These are phyloP conservation scores for Trypanosomatidae sp. DNA, from an alignment of 208 protist species.

Conservation along the genomic window DNA sequence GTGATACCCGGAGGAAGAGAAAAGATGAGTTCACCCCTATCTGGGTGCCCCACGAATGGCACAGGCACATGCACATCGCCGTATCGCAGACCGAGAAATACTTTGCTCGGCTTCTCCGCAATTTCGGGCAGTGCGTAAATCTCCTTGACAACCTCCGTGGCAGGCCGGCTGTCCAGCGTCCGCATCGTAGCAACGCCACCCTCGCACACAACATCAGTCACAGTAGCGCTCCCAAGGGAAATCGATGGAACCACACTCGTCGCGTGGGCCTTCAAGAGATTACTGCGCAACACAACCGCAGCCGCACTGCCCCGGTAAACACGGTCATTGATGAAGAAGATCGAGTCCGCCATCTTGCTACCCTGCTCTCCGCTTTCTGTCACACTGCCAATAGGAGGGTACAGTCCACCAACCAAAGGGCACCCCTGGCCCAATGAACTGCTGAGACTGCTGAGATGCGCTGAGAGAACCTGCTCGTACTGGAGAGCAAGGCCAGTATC, in stretches of 20 bases:
- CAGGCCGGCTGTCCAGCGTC: conserved; percentile 37
- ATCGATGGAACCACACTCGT: conserved; percentile 83
- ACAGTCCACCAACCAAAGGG: conserved; percentile 75
- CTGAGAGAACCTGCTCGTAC: conserved; percentile 71
- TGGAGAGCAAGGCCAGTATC: conserved; percentile 72
- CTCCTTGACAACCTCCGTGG: conserved; percentile 66
- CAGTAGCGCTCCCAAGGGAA: conserved; percentile 34
- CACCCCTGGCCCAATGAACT: conserved; percentile 32
- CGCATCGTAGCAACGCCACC: conserved; percentile 50
- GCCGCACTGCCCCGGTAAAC: conserved; percentile 80
- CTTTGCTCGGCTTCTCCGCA: conserved; percentile 49
- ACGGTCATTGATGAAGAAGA: conserved; percentile 85
- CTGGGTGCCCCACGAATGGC: conserved; percentile 69
- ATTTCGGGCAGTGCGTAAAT: conserved; percentile 62
- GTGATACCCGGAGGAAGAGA: conserved; percentile 36
- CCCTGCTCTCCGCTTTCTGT: conserved; percentile 2
- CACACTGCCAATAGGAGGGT: conserved; percentile 47
- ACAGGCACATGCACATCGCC: conserved; percentile 57
- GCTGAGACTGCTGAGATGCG: conserved; percentile 48
- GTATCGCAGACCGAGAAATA: conserved; percentile 68
- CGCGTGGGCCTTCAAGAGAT: conserved; percentile 51
- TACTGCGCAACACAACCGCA: conserved; percentile 71
- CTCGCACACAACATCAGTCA: conserved; percentile 37
- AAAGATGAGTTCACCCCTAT: conserved; percentile 44
- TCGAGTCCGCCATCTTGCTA: conserved; percentile 55